Conservation (phyloP, 2,329 filamentous ascomycete species). For the Apiospora marii region DNA sequence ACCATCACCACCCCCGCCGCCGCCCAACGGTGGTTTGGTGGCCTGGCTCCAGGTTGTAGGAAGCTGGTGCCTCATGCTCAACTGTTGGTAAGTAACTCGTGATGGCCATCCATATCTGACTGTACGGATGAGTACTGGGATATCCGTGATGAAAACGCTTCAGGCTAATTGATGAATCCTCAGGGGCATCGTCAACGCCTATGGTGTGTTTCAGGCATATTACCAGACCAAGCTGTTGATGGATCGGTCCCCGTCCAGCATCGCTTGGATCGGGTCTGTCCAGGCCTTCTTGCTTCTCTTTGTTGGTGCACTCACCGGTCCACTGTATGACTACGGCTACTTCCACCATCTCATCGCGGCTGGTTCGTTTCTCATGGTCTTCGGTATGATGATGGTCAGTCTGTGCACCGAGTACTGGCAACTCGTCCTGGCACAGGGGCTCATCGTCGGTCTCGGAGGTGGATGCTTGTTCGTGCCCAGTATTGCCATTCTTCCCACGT, state of each 20-base stretch:
- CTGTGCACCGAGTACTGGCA: constrained; percentile 52
- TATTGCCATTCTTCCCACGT: constrained; percentile 44
- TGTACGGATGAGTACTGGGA: neutral
- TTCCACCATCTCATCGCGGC: constrained; percentile 60
- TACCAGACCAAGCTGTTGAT: constrained; percentile 50
- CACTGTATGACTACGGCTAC: constrained; percentile 52
- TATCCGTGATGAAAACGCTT: neutral
- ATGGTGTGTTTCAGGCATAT: constrained; percentile 63
- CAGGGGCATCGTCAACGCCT: constrained; percentile 51
- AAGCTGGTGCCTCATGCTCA: constrained; percentile 26
- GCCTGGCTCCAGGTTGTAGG: constrained; percentile 35
- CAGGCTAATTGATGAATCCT: neutral
- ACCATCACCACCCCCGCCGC: neutral
- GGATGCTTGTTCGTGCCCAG: constrained; percentile 46
- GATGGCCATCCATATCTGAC: neutral
- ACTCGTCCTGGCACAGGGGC: constrained; percentile 48
- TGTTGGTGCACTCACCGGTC: constrained; percentile 38
- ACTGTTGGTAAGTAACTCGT: neutral
- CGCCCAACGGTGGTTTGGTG: constrained; percentile 22
- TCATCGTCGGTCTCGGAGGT: constrained; percentile 45
- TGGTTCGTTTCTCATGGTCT: constrained; percentile 61
- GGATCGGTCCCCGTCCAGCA: constrained; percentile 46
- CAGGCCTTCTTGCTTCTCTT: constrained; percentile 55
- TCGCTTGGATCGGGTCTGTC: constrained; percentile 56
- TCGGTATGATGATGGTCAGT: constrained; percentile 68